Evolutionary conservation across 257 asterid genomes (phyloP).

Genomic region (Capsicum baccatum): DNA sequence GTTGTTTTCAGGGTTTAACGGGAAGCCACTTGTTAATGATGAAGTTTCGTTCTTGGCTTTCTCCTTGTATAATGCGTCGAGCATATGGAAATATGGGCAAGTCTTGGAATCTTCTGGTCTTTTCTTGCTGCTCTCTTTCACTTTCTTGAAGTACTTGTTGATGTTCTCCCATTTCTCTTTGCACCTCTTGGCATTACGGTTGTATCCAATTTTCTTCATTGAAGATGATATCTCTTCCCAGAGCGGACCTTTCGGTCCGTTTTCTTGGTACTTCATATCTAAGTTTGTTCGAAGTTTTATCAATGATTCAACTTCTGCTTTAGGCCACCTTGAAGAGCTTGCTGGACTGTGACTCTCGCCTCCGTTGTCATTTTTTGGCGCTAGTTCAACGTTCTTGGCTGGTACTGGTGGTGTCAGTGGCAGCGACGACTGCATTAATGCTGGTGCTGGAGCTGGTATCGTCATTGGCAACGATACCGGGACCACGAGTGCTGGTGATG

Average conservation of each 20-base stretch:
- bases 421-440: constrained; percentile 26
- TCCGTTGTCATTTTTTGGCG: constrained; percentile 40
- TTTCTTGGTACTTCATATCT: constrained; percentile 80
- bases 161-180: constrained; percentile 99
- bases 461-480: constrained; percentile 15
- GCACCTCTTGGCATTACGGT: constrained; percentile 78
- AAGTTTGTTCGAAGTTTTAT: constrained; percentile 69
- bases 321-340: constrained; percentile 90
- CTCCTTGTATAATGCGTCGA: constrained; percentile 79
- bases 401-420: constrained; percentile 25
- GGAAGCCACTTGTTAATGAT: constrained; percentile 2
- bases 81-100: constrained; percentile 87
- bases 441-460: constrained; percentile 17
- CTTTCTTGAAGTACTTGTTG: constrained; percentile 94
- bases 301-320: constrained; percentile 80
- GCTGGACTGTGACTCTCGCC: constrained; percentile 45
- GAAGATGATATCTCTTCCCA: constrained; percentile 92
- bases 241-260: constrained; percentile 86
- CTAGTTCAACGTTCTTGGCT: constrained; percentile 28
- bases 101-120: constrained; percentile 88
- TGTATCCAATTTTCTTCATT: constrained; percentile 76
- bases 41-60: constrained; percentile 46
- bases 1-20: constrained; percentile 43
- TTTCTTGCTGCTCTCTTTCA: constrained; percentile 80
- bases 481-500: background rate